Evolutionary conservation across 2,329 filamentous ascomycete species (phyloP).

Genomic region (Fusarium chlamydosporum): DNA sequence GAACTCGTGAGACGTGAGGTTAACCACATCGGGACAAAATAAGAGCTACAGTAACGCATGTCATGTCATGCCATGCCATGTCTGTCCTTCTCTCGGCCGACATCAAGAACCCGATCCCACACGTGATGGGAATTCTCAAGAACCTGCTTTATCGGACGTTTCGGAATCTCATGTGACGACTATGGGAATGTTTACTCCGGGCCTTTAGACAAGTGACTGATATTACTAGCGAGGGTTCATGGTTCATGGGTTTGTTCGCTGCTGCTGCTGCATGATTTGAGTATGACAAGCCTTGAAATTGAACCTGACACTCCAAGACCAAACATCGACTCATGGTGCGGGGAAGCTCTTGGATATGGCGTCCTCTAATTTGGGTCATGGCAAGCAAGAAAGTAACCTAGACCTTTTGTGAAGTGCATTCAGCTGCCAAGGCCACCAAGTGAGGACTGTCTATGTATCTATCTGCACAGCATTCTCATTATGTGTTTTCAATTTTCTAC

Average conservation of each 20-base stretch:
- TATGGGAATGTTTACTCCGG: conserved; percentile 39
- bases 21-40: conserved; percentile 16
- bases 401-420: conserved; percentile 2
- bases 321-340: conserved; percentile 28
- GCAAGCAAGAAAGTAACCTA: conserved; percentile 5
- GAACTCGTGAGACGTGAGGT: conserved; percentile 1
- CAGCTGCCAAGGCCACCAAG: conserved; percentile 18
- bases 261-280: conserved; percentile 44
- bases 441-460: background rate
- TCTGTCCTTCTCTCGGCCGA: conserved; percentile 32
- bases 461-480: conserved; percentile 8
- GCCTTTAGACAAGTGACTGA: background rate
- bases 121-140: conserved; percentile 35
- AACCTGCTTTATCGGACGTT: conserved; percentile 36
- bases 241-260: background rate
- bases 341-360: conserved; percentile 24
- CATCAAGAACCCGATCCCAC: conserved; percentile 31
- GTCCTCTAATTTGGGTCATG: conserved; percentile 1
- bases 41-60: conserved; percentile 4
- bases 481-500: background rate
- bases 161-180: conserved; percentile 35
- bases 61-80: conserved; percentile 11
- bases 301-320: conserved; percentile 2
- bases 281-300: conserved; percentile 25
- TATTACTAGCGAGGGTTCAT: conserved; percentile 4